Base-by-base conservation (phyloP, 2,329 filamentous ascomycete species). In the Talaromyces rugulosus region DNA sequence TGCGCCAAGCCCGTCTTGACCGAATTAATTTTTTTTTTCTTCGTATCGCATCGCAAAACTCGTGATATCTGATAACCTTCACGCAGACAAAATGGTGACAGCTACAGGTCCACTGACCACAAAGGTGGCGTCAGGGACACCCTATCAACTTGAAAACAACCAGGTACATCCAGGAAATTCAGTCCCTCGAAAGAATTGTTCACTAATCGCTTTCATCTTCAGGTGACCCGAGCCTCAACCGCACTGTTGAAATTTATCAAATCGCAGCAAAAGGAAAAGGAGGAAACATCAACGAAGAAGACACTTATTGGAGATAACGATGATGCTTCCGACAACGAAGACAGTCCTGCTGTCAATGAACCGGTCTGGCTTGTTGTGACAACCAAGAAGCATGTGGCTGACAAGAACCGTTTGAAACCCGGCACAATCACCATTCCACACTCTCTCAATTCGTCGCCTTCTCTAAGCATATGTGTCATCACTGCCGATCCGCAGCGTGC, bases 331-430 rank as follows among this genome's bases (percentile, higher is more conserved):
- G 75, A 77, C 47, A 80, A 81, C 36, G 79, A 80, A 31, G 75
- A 78, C 28, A 72, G 75, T 1, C 70, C 75, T 4, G 69, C 76
- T 30, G 77, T 82, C 62, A 80, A 81, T 56, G 81, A 83, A 53
- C 80, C 84, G 6, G 77, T 89, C 62, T 88, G 86, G 81, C 81
- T 88, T 44, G 78, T 83, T 52, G 72, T 89, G 31, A 85, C 85
- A 23, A 88, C 86, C 40, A 89, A 89, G 77, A 85, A 87, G 75
- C 85, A 88, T 71, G 83, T 88, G 65, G 80, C 83, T 65, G 90
- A 96, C 78, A 89, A 90, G 77, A 87, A 86, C 74, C 85, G 87
- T 60, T 83, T 96, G 67, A 94, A 96, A 82, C 92, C 93, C 31
- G 85, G 85, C 75, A 96, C 94, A 79, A 91, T 97, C 70, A 70